Percentiles rank a stretch among this genome's conserved stretches.
phyloP scores from a whole-genome alignment of 305 asterid genomes.

The Fraxinus latifolia region DNA sequence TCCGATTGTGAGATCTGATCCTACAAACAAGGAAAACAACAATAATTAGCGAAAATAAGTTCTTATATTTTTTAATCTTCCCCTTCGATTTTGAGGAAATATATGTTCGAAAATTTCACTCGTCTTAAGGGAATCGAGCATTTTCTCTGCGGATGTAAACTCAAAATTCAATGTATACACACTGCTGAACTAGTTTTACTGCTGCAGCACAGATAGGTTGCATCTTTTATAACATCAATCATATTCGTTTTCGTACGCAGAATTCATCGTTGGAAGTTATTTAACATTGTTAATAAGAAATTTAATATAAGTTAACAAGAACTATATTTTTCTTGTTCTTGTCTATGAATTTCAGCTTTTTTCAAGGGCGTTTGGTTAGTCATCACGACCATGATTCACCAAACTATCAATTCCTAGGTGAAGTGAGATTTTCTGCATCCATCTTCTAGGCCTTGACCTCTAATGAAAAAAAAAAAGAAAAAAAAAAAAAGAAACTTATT shows the following conservation, averaged over 20 bases:
- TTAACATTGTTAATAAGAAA: too few species aligned
- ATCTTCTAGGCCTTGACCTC: not conserved
- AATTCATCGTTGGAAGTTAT: not conserved
- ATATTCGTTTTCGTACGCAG: not conserved
- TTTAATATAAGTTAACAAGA: not conserved
- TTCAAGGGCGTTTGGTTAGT: not conserved
- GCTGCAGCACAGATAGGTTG: not conserved
- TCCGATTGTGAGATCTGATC: constrained; percentile 56
- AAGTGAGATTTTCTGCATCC: not conserved
- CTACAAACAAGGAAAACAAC: constrained; percentile 45
- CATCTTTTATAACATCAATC: not conserved
- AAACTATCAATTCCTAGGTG: not conserved
- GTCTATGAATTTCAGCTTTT: not conserved
- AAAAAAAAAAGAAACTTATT: not conserved
- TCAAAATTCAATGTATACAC: not conserved
- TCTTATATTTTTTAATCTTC: not conserved
- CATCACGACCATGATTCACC: not conserved
- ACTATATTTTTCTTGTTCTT: not conserved
- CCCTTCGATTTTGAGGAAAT: not conserved
- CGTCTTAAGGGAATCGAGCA: not conserved
- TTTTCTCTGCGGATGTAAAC: not conserved
- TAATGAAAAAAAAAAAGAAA: not conserved
- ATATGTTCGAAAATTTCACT: not conserved
- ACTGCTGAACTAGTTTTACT: not conserved
- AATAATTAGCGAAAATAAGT: constrained; percentile 22